phyloP scores from a whole-genome alignment of 371 early-diverging fungal species.

The Vairimorpha apis region DNA sequence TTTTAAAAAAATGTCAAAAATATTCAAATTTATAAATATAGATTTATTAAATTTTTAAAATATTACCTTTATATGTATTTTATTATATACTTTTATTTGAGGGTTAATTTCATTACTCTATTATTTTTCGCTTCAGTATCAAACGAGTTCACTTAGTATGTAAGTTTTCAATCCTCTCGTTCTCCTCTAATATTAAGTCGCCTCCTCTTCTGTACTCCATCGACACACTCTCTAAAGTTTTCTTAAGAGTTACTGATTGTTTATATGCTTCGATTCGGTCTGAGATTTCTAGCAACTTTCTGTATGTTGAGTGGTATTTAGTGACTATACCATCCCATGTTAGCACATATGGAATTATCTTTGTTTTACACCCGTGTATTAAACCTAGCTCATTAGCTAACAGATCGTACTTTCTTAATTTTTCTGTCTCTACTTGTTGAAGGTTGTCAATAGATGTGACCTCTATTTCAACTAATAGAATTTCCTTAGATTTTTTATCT shows the following conservation, averaged over 20 bases:
- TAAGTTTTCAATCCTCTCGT: not conserved
- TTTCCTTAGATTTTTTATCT: not conserved
- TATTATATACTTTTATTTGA: too few relatives aligned
- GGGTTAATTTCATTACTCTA: too few relatives aligned
- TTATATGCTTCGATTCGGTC: not conserved
- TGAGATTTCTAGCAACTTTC: not conserved
- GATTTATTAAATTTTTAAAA: too few relatives aligned
- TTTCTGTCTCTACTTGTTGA: not conserved
- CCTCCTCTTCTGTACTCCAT: not conserved
- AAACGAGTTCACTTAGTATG: too few relatives aligned
- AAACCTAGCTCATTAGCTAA: not conserved
- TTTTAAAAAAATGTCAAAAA: too few relatives aligned
- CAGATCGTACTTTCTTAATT: constrained; percentile 5
- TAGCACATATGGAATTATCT: not conserved
- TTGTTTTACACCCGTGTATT: not conserved
- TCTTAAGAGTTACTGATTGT: not conserved
- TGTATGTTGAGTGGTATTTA: not conserved
- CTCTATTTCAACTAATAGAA: not conserved
- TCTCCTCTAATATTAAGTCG: not conserved
- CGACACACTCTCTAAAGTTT: not conserved
- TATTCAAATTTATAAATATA: too few relatives aligned
- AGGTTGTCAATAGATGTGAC: not conserved
- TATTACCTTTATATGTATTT: too few relatives aligned
- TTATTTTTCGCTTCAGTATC: too few relatives aligned
- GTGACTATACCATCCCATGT: constrained; percentile 1